Evolutionary conservation across 2,329 filamentous ascomycete genomes (phyloP).

Genomic region (Xylariaceae sp.): DNA sequence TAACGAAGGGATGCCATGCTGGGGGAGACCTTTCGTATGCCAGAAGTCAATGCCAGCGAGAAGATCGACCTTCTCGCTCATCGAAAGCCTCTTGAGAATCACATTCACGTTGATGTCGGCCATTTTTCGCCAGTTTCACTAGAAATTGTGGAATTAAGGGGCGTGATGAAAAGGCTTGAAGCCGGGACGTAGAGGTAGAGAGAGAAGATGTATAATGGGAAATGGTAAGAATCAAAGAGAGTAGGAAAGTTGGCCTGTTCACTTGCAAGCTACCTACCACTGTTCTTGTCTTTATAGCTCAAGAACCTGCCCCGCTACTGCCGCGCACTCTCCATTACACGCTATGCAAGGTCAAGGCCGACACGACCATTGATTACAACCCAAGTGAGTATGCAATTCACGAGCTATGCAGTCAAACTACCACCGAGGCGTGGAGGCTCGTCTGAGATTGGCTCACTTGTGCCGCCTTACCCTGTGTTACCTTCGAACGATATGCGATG

Average conservation of each 20-base stretch:
- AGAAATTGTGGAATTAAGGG: background rate
- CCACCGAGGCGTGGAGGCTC: background rate
- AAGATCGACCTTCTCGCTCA: slow-evolving; percentile 56
- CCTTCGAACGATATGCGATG: slow-evolving; percentile 2
- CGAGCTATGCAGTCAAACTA: slow-evolving; percentile 10
- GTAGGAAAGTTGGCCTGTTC: background rate
- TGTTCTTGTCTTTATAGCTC: slow-evolving; percentile 13
- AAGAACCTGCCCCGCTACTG: slow-evolving; percentile 12
- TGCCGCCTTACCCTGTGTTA: slow-evolving; percentile 14
- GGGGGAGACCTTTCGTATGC: slow-evolving; percentile 65
- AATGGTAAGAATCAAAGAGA: background rate
- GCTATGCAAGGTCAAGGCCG: slow-evolving; percentile 11
- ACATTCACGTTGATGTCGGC: slow-evolving; percentile 58
- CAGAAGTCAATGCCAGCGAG: slow-evolving; percentile 67
- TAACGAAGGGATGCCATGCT: slow-evolving; percentile 64
- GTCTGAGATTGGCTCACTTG: background rate
- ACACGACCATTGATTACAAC: slow-evolving; percentile 1
- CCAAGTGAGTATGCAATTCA: slow-evolving; percentile 3
- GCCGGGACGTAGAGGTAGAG: background rate
- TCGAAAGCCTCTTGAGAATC: slow-evolving; percentile 55
- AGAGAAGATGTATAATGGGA: background rate
- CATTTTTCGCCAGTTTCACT: slow-evolving; percentile 37
- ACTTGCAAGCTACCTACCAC: background rate
- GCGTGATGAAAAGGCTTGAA: background rate
- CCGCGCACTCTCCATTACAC: slow-evolving; percentile 4